A percentile compares a stretch with the other conserved stretches of the same genome.
phyloP scores from a whole-genome alignment of 2,329 filamentous ascomycete genomes.

The Xylariaceae sp. region DNA sequence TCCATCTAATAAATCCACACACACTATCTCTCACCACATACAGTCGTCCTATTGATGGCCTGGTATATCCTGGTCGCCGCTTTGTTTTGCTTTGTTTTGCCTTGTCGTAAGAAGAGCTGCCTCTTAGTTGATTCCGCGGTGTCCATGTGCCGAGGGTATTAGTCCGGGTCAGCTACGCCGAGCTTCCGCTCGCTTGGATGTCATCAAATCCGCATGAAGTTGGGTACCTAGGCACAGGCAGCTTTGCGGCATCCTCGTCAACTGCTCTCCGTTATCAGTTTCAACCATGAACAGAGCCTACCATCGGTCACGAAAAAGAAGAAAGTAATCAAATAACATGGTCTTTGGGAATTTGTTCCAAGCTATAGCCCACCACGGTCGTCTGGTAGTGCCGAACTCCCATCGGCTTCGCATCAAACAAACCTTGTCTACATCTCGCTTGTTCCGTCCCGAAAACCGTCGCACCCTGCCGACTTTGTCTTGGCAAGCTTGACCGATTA shows the following conservation, averaged over 20 bases:
- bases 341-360: slow-evolving; percentile 15
- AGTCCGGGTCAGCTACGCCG: slow-evolving; percentile 16
- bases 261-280: slow-evolving; percentile 8
- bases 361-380: slow-evolving; percentile 30
- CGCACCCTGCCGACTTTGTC: slow-evolving; percentile 29
- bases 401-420: slow-evolving; percentile 22
- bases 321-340: slow-evolving; percentile 7
- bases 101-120: not conserved
- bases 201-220: slow-evolving; percentile 7
- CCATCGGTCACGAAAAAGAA: slow-evolving; percentile 17
- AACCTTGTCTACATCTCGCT: slow-evolving; percentile 17
- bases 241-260: slow-evolving; percentile 2
- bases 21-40: not conserved
- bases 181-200: slow-evolving; percentile 20
- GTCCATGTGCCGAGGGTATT: slow-evolving; percentile 15
- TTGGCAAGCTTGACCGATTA: slow-evolving; percentile 34
- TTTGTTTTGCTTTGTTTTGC: not conserved
- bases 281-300: not conserved
- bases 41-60: not conserved
- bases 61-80: not conserved
- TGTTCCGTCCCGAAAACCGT: slow-evolving; percentile 39
- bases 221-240: slow-evolving; percentile 5
- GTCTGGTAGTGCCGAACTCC: slow-evolving; percentile 32
- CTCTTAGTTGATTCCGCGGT: slow-evolving; percentile 3
- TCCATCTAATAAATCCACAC: slow-evolving; percentile 12